phyloP scores from a whole-genome alignment of 2,329 filamentous ascomycete genomes.

The Mollisiaceae sp. region DNA sequence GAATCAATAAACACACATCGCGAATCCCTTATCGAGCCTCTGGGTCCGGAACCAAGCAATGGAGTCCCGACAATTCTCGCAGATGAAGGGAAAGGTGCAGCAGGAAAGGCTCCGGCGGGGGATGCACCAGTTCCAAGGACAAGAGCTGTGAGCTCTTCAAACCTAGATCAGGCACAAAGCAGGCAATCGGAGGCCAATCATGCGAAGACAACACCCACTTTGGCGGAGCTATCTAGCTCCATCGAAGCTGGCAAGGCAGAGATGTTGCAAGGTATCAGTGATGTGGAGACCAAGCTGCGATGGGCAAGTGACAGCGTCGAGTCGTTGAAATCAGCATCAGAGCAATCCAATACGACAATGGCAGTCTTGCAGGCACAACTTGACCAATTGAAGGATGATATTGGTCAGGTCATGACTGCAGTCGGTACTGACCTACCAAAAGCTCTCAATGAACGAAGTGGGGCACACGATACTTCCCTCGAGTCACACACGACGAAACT shows the following conservation, averaged over 20 bases:
- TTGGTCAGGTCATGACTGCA: slow-evolving; percentile 34
- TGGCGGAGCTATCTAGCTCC: slow-evolving; percentile 36
- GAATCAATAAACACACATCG: slow-evolving; percentile 17
- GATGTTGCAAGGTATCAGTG: slow-evolving; percentile 27
- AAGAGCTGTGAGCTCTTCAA: neutral
- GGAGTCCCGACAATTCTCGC: slow-evolving; percentile 8
- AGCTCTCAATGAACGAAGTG: slow-evolving; percentile 31
- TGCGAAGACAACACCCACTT: slow-evolving; percentile 30
- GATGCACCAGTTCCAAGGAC: neutral
- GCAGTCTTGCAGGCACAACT: slow-evolving; percentile 40
- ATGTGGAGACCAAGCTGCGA: slow-evolving; percentile 30
- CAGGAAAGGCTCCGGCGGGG: neutral
- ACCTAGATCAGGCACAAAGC: slow-evolving; percentile 26
- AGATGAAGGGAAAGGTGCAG: slow-evolving; percentile 12
- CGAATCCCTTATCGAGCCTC: slow-evolving; percentile 19
- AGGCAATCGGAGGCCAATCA: slow-evolving; percentile 32
- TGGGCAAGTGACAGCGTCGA: slow-evolving; percentile 32
- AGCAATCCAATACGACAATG: slow-evolving; percentile 35
- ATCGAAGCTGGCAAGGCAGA: slow-evolving; percentile 36
- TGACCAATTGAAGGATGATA: slow-evolving; percentile 40
- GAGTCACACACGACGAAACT: slow-evolving; percentile 34
- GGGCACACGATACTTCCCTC: slow-evolving; percentile 26
- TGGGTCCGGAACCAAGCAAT: slow-evolving; percentile 12
- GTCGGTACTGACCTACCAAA: slow-evolving; percentile 35
- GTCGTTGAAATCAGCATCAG: slow-evolving; percentile 30